These are phyloP conservation scores for Melocanna baccifera DNA, from an alignment of 176 grass and related monocot genomes.

Conservation along the genomic window DNA sequence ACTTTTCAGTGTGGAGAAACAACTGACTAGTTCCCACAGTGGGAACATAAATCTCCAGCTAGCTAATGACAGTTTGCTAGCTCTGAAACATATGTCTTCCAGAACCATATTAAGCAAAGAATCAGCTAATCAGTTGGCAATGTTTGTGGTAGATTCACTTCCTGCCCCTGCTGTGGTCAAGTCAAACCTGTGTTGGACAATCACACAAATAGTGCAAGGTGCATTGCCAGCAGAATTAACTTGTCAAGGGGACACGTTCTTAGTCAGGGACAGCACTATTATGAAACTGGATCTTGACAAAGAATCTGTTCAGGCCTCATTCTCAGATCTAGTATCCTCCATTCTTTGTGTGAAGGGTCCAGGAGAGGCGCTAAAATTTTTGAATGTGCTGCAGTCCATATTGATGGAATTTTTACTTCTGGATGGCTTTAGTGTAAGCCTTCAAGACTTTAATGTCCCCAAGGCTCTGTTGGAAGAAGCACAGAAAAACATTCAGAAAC, in stretches of 20 bases:
- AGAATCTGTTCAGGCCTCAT: constrained; percentile 55
- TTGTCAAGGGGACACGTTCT: constrained; percentile 49
- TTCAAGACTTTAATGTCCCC: constrained; percentile 68
- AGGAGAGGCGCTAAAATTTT: constrained; percentile 61
- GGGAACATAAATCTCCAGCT: constrained; percentile 78
- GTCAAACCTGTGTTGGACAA: constrained; percentile 47
- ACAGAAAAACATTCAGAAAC: constrained; percentile 50
- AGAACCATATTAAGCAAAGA: constrained; percentile 44
- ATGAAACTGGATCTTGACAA: constrained; percentile 57
- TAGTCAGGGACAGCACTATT: constrained; percentile 48
- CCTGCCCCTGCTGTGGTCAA: constrained; percentile 62
- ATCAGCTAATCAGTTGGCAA: constrained; percentile 66
- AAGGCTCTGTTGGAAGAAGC: constrained; percentile 53
- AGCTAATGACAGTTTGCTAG: constrained; percentile 63
- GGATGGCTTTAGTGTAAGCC: constrained; percentile 82
- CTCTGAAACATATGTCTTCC: constrained; percentile 61
- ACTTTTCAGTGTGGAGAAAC: constrained; percentile 83
- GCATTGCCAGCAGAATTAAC: constrained; percentile 54
- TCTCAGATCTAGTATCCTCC: constrained; percentile 58
- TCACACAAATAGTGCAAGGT: constrained; percentile 69
- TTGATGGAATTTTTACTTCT: constrained; percentile 79
- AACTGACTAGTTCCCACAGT: constrained; percentile 67
- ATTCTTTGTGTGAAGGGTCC: constrained; percentile 58
- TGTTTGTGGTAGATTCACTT: constrained; percentile 54
- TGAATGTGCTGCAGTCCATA: constrained; percentile 75